A percentile compares a stretch with the other conserved stretches of the same genome.
Conservation (phyloP, 2,329 filamentous ascomycete species). For the Hymenotorrendiella dingleyae region DNA sequence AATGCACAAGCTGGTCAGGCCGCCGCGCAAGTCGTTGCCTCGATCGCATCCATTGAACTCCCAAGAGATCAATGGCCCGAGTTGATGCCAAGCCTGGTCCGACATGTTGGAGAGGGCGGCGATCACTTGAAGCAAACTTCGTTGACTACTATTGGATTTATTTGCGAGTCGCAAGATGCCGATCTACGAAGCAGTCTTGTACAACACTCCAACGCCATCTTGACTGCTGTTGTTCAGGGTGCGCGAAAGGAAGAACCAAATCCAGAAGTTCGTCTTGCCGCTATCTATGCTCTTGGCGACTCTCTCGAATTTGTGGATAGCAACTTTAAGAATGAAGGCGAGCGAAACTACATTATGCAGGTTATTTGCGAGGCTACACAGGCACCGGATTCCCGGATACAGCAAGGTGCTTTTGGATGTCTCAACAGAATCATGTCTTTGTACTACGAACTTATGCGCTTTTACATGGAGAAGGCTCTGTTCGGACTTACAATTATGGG, state of each 20-base stretch:
- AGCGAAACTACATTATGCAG: conserved; percentile 99
- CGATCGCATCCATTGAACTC: conserved; percentile 90
- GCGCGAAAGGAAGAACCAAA: conserved; percentile 95
- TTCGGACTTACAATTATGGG: conserved; percentile 96
- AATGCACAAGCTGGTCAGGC: conserved; percentile 82
- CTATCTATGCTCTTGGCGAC: conserved; percentile 90
- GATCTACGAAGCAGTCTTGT: conserved; percentile 77
- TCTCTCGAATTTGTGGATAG: conserved; percentile 95
- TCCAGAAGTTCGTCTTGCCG: conserved; percentile 81
- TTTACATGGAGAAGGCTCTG: conserved; percentile 99
- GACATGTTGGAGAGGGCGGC: conserved; percentile 82
- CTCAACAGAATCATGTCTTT: conserved; percentile 97
- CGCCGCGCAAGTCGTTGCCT: conserved; percentile 89
- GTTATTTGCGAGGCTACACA: conserved; percentile 98
- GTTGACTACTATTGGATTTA: conserved; percentile 93
- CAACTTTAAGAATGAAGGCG: conserved; percentile 98
- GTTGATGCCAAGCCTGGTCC: conserved; percentile 80
- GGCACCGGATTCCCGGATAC: conserved; percentile 82
- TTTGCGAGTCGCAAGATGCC: conserved; percentile 90
- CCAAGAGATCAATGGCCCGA: conserved; percentile 91
- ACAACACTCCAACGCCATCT: conserved; percentile 90
- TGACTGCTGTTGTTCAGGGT: conserved; percentile 95
- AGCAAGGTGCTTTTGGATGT: conserved; percentile 94
- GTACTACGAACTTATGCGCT: conserved; percentile 99
- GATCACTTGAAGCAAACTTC: conserved; percentile 92